These are phyloP conservation scores for Lojkania enalia DNA, from an alignment of 2,329 filamentous ascomycete genomes.

Conservation along the genomic window DNA sequence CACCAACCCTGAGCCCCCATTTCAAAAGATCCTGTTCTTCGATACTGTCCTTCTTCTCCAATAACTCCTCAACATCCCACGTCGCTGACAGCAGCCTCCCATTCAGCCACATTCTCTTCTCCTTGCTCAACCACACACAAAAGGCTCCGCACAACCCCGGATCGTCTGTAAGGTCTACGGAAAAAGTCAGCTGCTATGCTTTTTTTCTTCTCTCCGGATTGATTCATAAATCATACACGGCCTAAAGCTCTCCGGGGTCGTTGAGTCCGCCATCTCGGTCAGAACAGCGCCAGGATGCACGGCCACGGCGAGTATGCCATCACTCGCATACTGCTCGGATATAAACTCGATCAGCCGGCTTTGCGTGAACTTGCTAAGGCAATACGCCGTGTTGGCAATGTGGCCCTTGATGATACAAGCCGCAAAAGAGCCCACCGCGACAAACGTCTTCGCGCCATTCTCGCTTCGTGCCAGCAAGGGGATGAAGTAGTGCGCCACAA, in stretches of 20 bases:
- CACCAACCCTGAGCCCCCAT: slow-evolving; percentile 26
- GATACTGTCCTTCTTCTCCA: slow-evolving; percentile 24
- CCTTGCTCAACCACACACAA: slow-evolving; percentile 36
- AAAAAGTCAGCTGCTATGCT: neutral
- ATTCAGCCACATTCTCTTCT: slow-evolving; percentile 37
- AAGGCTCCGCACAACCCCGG: slow-evolving; percentile 36
- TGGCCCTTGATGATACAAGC: slow-evolving; percentile 43
- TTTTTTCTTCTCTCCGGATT: neutral
- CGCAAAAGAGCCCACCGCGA: slow-evolving; percentile 35
- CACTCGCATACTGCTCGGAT: slow-evolving; percentile 25
- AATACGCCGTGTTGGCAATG: slow-evolving; percentile 45
- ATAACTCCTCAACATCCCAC: slow-evolving; percentile 37
- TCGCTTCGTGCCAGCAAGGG: slow-evolving; percentile 26
- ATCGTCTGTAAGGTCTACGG: slow-evolving; percentile 33
- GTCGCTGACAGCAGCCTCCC: slow-evolving; percentile 31
- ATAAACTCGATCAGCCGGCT: slow-evolving; percentile 31
- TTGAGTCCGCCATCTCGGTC: slow-evolving; percentile 32
- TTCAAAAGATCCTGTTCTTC: slow-evolving; percentile 33
- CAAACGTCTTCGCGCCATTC: slow-evolving; percentile 25
- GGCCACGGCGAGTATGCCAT: slow-evolving; percentile 27
- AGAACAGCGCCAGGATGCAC: slow-evolving; percentile 38
- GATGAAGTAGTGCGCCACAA: slow-evolving; percentile 42
- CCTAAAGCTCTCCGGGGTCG: slow-evolving; percentile 30
- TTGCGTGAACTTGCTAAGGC: slow-evolving; percentile 36
- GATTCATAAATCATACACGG: slow-evolving; percentile 21